Percentiles rank a stretch among this genome's conserved stretches.
phyloP scores from a whole-genome alignment of 495 filamentous ascomycete species.

The Tuber calosporum region DNA sequence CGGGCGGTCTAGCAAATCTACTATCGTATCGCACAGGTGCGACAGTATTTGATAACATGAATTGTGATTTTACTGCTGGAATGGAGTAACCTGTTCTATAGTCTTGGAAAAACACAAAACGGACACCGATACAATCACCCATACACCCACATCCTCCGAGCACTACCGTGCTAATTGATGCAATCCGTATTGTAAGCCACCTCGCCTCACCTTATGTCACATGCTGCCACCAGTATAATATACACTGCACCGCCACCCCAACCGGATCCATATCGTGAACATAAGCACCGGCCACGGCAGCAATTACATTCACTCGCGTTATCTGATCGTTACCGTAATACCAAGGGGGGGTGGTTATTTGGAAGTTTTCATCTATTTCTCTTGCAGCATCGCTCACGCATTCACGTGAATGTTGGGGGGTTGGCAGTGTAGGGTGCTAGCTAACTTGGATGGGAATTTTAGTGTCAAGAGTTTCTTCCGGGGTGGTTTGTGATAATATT shows the following conservation, averaged over 20 bases:
- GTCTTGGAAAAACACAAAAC: background rate
- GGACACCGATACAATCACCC: background rate
- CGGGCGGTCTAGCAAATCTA: too few species aligned
- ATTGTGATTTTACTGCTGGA: background rate
- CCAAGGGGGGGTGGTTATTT: background rate
- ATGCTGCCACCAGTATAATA: too few species aligned
- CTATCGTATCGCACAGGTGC: too few species aligned
- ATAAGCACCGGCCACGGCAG: too few species aligned
- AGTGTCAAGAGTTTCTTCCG: background rate
- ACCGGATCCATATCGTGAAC: too few species aligned
- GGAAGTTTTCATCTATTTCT: background rate
- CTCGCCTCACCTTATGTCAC: too few species aligned
- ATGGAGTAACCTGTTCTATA: background rate
- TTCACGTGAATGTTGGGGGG: background rate
- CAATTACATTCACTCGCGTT: too few species aligned
- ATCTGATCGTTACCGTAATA: background rate
- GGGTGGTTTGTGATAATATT: background rate
- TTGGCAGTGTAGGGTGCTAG: background rate
- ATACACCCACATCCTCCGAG: too few species aligned
- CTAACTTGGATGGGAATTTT: background rate
- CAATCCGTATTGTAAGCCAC: too few species aligned
- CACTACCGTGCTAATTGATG: too few species aligned
- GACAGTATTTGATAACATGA: background rate
- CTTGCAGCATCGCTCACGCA: background rate
- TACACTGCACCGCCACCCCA: too few species aligned